A percentile compares a stretch with the other conserved stretches of the same genome.
Conservation (phyloP, 2,329 filamentous ascomycete genomes). For the Colletotrichum sp. region DNA sequence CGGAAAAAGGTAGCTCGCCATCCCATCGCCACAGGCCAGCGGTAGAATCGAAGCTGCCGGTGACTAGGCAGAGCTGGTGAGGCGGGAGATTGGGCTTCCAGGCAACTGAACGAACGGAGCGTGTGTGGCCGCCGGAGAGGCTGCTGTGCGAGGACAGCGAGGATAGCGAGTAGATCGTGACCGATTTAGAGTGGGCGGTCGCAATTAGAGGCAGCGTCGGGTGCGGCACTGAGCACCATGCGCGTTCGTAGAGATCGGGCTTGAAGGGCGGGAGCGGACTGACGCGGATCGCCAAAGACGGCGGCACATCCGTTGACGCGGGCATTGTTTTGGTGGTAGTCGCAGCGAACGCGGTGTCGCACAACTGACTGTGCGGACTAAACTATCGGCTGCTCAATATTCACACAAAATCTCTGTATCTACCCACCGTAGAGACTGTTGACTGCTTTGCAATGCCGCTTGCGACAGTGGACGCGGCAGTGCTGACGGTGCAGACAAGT, state of each 20-base stretch:
- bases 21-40: constrained; percentile 83
- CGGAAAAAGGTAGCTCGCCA: constrained; percentile 39
- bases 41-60: constrained; percentile 91
- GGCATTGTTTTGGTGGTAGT: constrained; percentile 8
- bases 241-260: constrained; percentile 69
- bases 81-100: constrained; percentile 76
- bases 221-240: constrained; percentile 87
- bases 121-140: constrained; percentile 87
- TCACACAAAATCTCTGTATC: neutral
- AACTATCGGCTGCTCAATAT: neutral
- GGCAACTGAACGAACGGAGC: constrained; percentile 82
- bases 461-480: neutral
- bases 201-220: constrained; percentile 87
- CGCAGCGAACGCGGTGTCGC: neutral
- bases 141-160: constrained; percentile 80
- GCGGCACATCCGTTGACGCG: neutral
- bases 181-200: constrained; percentile 85
- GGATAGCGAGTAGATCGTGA: constrained; percentile 87
- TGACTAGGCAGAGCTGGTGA: constrained; percentile 79
- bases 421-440: neutral
- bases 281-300: constrained; percentile 32
- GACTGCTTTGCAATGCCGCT: neutral
- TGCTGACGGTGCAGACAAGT: neutral
- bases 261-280: constrained; percentile 55
- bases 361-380: neutral